These are phyloP conservation scores for Heterobasidion irregulare DNA, from an alignment of 1,284 basidiomycete species.

Conservation along the genomic window DNA sequence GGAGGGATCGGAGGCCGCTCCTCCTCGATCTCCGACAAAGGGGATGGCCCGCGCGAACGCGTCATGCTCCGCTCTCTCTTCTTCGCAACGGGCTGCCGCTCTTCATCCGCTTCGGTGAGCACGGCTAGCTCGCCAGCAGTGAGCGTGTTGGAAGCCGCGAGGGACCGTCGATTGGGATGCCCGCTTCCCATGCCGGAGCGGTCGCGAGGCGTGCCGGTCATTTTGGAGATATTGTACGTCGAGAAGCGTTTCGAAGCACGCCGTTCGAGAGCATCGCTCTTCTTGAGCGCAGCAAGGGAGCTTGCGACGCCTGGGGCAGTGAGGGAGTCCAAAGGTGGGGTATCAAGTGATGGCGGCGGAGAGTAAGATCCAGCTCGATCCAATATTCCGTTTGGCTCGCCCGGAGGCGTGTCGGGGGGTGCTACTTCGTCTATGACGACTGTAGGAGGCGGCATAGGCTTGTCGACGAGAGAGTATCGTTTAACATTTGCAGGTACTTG, in stretches of 20 bases:
- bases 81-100: constrained; percentile 12
- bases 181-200: constrained; percentile 23
- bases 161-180: constrained; percentile 52
- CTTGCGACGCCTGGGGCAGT: constrained; percentile 68
- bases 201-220: constrained; percentile 57
- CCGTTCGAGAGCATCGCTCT: constrained; percentile 81
- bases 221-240: constrained; percentile 92
- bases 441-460: constrained; percentile 38
- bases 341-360: neutral
- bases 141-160: constrained; percentile 48
- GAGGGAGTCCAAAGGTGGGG: constrained; percentile 7
- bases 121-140: constrained; percentile 63
- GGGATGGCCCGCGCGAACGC: constrained; percentile 18
- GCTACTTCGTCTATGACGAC: constrained; percentile 50
- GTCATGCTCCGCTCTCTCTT: constrained; percentile 15
- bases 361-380: neutral
- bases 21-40: constrained; percentile 4
- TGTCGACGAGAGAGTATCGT: constrained; percentile 70
- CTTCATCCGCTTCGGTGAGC: constrained; percentile 61
- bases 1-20: constrained; percentile 17
- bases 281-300: constrained; percentile 84
- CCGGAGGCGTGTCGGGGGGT: constrained; percentile 5
- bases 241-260: constrained; percentile 96
- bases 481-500: constrained; percentile 53
- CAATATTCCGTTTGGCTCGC: neutral